Base-by-base conservation (phyloP, 1,139 yeast species). In the Geotrichum histeridarum region DNA sequence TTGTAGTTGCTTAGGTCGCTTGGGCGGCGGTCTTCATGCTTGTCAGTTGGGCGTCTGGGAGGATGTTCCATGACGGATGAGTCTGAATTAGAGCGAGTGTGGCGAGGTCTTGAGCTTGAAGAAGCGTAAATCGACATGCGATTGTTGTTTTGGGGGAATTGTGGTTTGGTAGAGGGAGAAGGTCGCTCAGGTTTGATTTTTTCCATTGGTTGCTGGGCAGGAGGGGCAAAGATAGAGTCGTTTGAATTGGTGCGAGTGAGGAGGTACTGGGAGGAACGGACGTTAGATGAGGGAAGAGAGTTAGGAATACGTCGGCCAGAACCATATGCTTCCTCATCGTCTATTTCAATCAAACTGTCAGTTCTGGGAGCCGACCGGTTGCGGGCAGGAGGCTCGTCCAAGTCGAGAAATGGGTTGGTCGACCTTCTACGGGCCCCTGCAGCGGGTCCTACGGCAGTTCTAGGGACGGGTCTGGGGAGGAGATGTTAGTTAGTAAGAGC, bases 71-170 rank as follows among this genome's bases (percentile, higher is more conserved):
- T 60, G 11, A 62, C 56, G 18, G 68, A 64, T 31, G 67, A 62
- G 48, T 66, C 69, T 7, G 65, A 62, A 54, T 64, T 64, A 9
- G 68, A 57, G 27, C 69, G 59, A 12, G 14, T 11, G 42, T 53
- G 56, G 22, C 56, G 53, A 42, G 46, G 7, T 30, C 31, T 42
- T 8, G 50, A 38, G 32, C 45, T 18, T 5, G 27, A 32, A 15
- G 46, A 30, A 30, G 39, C 50, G 37, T 35, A 36, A 9, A 48
- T 18, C 33, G 51, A 47, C 38, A 32, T 30, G 44, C 44, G 50
- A 22, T 22, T 44, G 27, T 22, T 22, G 31, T 9, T 22, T 15
- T 15, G 17, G 38, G 38, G 39, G 30, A 33, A 42, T 5, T 39
- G 32, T 12, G 53, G 53, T 31, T 48, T 52, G 22, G 55, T 18